phyloP scores from a whole-genome alignment of 371 early-diverging fungal genomes.

The Gilbertella persicaria region DNA sequence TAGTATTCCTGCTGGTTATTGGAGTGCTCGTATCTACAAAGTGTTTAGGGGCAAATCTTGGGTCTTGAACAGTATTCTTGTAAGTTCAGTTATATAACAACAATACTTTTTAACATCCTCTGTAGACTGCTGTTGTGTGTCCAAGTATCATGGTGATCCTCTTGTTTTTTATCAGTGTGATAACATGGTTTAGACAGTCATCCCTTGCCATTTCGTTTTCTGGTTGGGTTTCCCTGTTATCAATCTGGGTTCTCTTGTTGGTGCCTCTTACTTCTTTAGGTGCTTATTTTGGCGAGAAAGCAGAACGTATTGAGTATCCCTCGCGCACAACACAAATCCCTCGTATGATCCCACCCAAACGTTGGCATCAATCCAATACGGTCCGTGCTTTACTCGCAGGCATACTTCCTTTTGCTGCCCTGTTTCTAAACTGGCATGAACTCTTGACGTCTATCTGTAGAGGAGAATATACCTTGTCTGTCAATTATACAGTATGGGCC shows the following conservation, averaged over 20 bases:
- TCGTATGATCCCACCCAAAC: constrained; percentile 41
- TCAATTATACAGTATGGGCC: constrained; percentile 13
- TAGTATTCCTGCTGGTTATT: constrained; percentile 42
- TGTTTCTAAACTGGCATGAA: constrained; percentile 47
- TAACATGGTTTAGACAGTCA: constrained; percentile 42
- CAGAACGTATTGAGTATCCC: constrained; percentile 44
- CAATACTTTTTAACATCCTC: background rate
- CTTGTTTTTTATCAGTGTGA: constrained; percentile 24
- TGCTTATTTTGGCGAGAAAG: constrained; percentile 38
- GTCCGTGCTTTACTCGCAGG: constrained; percentile 35
- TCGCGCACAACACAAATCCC: constrained; percentile 46
- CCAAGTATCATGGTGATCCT: constrained; percentile 27
- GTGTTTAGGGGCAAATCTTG: constrained; percentile 49
- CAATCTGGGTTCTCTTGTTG: constrained; percentile 30
- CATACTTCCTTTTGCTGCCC: constrained; percentile 42
- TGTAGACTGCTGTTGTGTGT: constrained; percentile 36
- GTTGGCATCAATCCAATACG: constrained; percentile 39
- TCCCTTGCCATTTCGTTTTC: constrained; percentile 43
- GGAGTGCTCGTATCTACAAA: constrained; percentile 45
- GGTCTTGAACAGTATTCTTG: constrained; percentile 44
- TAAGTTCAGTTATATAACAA: constrained; percentile 5
- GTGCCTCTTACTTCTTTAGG: constrained; percentile 38
- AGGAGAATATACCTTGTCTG: constrained; percentile 33
- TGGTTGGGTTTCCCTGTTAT: constrained; percentile 33
- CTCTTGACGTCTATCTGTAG: constrained; percentile 30